Evolutionary conservation across 2,329 filamentous ascomycete species (phyloP).

Genomic region (Myriosclerotinia curreyana): DNA sequence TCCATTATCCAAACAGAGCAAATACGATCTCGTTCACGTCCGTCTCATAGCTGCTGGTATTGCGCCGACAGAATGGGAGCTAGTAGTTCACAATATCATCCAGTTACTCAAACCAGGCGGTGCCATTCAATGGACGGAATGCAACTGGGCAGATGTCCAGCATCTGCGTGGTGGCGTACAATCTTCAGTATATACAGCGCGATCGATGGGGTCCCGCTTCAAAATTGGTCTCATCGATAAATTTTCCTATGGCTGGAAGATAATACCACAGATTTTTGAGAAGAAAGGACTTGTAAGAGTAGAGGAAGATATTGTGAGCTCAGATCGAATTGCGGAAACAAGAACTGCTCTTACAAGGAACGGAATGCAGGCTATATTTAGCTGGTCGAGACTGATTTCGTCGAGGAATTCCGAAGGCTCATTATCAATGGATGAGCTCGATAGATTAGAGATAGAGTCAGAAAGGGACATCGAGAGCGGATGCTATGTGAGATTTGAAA

Average conservation of each 20-base stretch:
- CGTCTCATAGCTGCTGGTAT: too few relatives aligned
- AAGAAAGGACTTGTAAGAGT: background rate
- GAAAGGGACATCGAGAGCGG: background rate
- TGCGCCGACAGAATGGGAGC: too few relatives aligned
- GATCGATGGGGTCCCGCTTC: background rate
- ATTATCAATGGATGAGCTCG: background rate
- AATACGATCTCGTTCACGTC: too few relatives aligned
- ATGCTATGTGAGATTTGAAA: background rate
- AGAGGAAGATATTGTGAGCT: background rate
- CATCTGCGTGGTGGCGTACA: background rate
- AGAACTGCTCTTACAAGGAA: background rate
- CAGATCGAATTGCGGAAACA: background rate
- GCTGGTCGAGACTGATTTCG: background rate
- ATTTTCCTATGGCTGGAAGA: background rate
- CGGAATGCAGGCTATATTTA: background rate
- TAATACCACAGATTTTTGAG: background rate
- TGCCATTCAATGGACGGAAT: background rate
- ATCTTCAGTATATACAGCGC: background rate
- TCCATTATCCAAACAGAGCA: too few relatives aligned
- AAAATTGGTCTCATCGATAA: background rate
- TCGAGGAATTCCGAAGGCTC: background rate
- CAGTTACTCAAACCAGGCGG: background rate
- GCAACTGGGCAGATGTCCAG: background rate
- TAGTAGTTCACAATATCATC: too few relatives aligned
- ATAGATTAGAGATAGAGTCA: background rate